These are phyloP conservation scores for Exophiala spinifera DNA, from an alignment of 2,329 filamentous ascomycete species.

Conservation along the genomic window DNA sequence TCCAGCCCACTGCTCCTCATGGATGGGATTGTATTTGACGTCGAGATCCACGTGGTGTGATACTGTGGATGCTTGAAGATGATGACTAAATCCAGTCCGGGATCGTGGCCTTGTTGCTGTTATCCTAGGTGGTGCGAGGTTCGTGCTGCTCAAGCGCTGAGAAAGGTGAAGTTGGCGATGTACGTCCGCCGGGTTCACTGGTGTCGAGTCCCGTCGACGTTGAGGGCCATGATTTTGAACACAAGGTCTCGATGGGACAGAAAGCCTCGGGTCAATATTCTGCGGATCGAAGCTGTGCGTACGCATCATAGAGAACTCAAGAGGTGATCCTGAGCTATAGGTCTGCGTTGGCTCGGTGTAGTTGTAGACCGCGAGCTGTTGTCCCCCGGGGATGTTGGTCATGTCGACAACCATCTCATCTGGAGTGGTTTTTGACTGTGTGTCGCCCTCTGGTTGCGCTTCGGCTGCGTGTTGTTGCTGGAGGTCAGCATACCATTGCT, in stretches of 20 bases:
- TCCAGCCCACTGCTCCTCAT: neutral
- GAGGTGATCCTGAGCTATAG: neutral
- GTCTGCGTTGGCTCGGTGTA: slow-evolving; percentile 1
- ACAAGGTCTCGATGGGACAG: neutral
- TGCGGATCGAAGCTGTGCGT: neutral
- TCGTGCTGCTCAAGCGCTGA: neutral
- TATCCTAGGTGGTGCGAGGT: neutral
- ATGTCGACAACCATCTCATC: neutral
- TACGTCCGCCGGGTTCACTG: neutral
- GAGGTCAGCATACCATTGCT: slow-evolving; percentile 36
- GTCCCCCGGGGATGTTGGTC: neutral
- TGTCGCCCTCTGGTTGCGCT: neutral
- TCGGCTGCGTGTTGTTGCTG: neutral
- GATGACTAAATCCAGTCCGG: slow-evolving; percentile 2
- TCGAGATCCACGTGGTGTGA: neutral
- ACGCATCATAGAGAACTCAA: slow-evolving; percentile 3
- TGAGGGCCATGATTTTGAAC: neutral
- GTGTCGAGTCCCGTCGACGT: slow-evolving; percentile 2
- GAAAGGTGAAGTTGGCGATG: slow-evolving; percentile 1
- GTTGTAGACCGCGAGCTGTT: neutral
- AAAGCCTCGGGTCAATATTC: neutral
- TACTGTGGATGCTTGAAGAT: neutral
- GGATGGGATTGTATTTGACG: neutral
- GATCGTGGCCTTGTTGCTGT: slow-evolving; percentile 2
- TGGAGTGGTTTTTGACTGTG: neutral